Percentiles rank a stretch among this genome's conserved stretches.
Conservation (phyloP, 2,329 filamentous ascomycete species). For the Nakataea oryzae region DNA sequence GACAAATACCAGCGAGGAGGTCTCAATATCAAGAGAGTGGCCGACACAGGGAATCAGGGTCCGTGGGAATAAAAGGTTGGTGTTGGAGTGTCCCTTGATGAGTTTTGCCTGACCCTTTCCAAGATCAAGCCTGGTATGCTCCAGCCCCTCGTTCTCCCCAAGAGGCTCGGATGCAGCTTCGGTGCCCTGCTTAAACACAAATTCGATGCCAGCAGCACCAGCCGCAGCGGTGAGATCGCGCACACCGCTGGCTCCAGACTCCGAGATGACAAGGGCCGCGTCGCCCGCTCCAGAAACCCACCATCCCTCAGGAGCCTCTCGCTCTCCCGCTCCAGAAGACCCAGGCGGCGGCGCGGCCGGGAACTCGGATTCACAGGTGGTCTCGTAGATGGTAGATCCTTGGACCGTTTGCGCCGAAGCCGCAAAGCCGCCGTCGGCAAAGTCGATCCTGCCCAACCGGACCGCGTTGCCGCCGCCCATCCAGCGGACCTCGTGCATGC, state of each 20-base stretch:
- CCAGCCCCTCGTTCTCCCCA: neutral
- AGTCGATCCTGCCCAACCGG: slow-evolving; percentile 3
- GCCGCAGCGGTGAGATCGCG: neutral
- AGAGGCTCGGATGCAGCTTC: too few species aligned
- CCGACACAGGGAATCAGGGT: slow-evolving; percentile 14
- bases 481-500: slow-evolving; percentile 19
- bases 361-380: neutral
- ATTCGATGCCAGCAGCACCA: too few species aligned
- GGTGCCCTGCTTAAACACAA: too few species aligned
- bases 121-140: neutral
- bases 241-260: neutral
- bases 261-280: neutral
- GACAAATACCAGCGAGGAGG: neutral
- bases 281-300: neutral
- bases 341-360: too few species aligned
- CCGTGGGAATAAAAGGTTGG: slow-evolving; percentile 15
- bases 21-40: neutral
- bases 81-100: slow-evolving; percentile 19
- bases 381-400: neutral
- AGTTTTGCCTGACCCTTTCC: neutral
- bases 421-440: slow-evolving; percentile 17
- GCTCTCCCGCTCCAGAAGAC: neutral
- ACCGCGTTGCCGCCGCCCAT: neutral
- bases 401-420: slow-evolving; percentile 6
- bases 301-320: neutral